phyloP scores from a whole-genome alignment of 805 yeast species.

The Wickerhamiella bombiphila region DNA sequence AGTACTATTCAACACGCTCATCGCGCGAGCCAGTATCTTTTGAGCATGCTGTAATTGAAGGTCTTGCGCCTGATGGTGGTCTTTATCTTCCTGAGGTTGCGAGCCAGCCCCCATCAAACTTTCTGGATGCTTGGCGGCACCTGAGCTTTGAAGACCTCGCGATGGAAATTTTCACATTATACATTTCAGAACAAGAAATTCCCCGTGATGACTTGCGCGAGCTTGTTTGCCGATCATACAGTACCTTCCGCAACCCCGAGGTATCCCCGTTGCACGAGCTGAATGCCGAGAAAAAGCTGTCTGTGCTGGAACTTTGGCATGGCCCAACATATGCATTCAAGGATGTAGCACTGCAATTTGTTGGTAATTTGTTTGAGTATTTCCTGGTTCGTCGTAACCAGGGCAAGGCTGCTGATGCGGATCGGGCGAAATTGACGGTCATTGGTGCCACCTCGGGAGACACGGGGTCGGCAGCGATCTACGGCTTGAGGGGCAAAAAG shows the following conservation, averaged over 20 bases:
- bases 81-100: conserved; percentile 75
- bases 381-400: conserved; percentile 64
- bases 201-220: conserved; percentile 49
- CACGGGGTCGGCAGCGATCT: conserved; percentile 97
- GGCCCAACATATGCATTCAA: conserved; percentile 99
- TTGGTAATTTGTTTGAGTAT: conserved; percentile 91
- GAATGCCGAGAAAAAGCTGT: conserved; percentile 43
- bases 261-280: conserved; percentile 66
- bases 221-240: conserved; percentile 58
- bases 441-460: conserved; percentile 99
- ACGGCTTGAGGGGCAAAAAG: conserved; percentile 91
- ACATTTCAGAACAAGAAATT: conserved; percentile 60
- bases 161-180: conserved; percentile 66
- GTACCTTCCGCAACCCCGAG: conserved; percentile 78
- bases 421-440: conserved; percentile 75
- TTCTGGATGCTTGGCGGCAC: conserved; percentile 53
- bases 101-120: conserved; percentile 47
- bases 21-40: conserved; percentile 22
- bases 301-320: conserved; percentile 84
- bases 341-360: conserved; percentile 96
- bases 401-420: conserved; percentile 33
- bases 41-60: conserved; percentile 36
- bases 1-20: conserved; percentile 29
- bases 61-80: conserved; percentile 95
- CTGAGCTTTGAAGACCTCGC: conserved; percentile 78